Evolutionary conservation across 1,284 basidiomycete genomes (phyloP).

Genomic region (Pholiota adiposa): DNA sequence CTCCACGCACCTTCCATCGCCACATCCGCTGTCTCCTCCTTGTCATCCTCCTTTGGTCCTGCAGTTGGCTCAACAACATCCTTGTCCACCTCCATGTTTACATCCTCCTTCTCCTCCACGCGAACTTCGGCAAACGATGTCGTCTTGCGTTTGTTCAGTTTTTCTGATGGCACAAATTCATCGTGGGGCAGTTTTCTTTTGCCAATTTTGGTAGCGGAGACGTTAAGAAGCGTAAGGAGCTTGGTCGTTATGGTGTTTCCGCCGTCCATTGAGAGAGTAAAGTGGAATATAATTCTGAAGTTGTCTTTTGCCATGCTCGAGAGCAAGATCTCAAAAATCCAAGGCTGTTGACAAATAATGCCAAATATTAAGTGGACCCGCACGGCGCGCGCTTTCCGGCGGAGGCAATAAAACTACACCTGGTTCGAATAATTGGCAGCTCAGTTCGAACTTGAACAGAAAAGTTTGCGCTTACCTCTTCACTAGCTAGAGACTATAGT

Average conservation of each 20-base stretch:
- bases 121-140: slow-evolving; percentile 33
- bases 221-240: slow-evolving; percentile 92
- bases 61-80: slow-evolving; percentile 21
- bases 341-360: too few relatives aligned
- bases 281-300: slow-evolving; percentile 8
- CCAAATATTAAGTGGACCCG: too few relatives aligned
- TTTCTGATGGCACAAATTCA: slow-evolving; percentile 49
- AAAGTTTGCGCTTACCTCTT: too few relatives aligned
- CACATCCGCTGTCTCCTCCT: slow-evolving; percentile 24
- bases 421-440: too few relatives aligned
- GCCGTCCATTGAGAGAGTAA: slow-evolving; percentile 40
- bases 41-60: slow-evolving; percentile 13
- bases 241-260: slow-evolving; percentile 73
- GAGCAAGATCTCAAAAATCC: background rate
- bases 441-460: too few relatives aligned
- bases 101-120: slow-evolving; percentile 24
- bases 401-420: too few relatives aligned
- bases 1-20: slow-evolving; percentile 33
- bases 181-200: slow-evolving; percentile 60
- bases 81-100: slow-evolving; percentile 21
- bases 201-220: slow-evolving; percentile 75
- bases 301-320: slow-evolving; percentile 2
- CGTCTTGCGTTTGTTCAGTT: slow-evolving; percentile 67
- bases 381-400: too few relatives aligned
- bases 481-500: too few relatives aligned